Evolutionary conservation across 2,329 filamentous ascomycete species (phyloP), one percentile per base, ranked within the genome.

Genomic region (Alternaria consortialis): DNA sequence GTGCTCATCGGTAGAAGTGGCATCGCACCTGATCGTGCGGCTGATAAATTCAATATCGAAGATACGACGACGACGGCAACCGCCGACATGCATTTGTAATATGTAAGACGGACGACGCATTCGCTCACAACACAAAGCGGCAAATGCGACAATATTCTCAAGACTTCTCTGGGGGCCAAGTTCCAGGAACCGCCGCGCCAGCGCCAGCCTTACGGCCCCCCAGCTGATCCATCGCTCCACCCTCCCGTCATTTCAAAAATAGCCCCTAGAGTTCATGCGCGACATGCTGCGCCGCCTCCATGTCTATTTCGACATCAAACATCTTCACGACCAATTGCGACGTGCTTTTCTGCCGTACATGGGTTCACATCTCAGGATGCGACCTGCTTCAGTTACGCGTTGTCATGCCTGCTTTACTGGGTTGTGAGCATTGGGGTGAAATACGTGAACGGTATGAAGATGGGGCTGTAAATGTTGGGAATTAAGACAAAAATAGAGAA

Each of bases 341-440:
- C 0, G 1, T 1, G 5, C 3, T 56, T 71, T 72, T 69, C 66
- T 72, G 69, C 68, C 69, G 61, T 23, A 59, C 43, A 67, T 60
- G 65, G 64, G 51, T 48, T 48, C 47, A 34, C 8, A 13, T 52
- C 15, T 25, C 15, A 36, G 31, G 23, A 34, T 46, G 34, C 11
- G 15, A 9, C 4, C 5, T 37, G 46, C 55, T 25, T 51, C 46
- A 57, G 44, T 29, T 32, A 53, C 32, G 39, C 48, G 25, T 46
- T 25, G 12, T n/a, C 13, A 17, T 29, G 11, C 7, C 8, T 15
- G 31, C 5, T 36, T 39, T 17, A 53, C 5, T 42, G 50, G 40
- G 13, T 36, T 17, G 17, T 2, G 2, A 32, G 12, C 6, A 11
- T 23, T 42, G n/a, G 17, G n/a, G 44, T 25, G 3, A 9, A 32